Percentiles rank a stretch among this genome's conserved stretches.
Conservation (phyloP, 2,329 filamentous ascomycete species). For the Beauveria varroae region DNA sequence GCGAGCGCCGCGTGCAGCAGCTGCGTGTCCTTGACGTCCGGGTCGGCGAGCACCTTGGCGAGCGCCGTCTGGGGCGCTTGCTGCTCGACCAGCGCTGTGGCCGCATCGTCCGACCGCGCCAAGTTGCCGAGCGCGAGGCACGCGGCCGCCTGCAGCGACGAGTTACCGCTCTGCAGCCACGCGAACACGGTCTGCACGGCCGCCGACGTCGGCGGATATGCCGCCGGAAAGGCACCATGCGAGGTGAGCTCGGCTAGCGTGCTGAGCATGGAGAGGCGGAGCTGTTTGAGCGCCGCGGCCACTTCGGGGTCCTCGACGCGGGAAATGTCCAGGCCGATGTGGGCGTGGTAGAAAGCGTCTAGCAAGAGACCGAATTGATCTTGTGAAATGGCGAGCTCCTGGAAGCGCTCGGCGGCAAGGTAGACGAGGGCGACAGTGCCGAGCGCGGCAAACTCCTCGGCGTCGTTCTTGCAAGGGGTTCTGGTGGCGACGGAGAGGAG, state of each 20-base stretch:
- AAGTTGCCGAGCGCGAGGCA: conserved; percentile 57
- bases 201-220: conserved; percentile 34
- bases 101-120: conserved; percentile 49
- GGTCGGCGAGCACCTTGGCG: conserved; percentile 34
- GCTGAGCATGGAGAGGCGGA: conserved; percentile 44
- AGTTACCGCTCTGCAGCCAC: conserved; percentile 38
- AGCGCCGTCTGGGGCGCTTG: conserved; percentile 37
- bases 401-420: conserved; percentile 45
- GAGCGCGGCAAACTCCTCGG: conserved; percentile 47
- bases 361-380: conserved; percentile 37
- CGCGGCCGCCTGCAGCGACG: conserved; percentile 45
- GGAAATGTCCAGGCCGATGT: conserved; percentile 32
- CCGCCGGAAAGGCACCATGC: conserved; percentile 36
- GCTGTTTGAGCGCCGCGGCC: conserved; percentile 35
- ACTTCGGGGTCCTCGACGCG: conserved; percentile 39
- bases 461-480: conserved; percentile 33
- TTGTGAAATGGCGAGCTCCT: conserved; percentile 37
- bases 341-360: conserved; percentile 39
- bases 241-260: conserved; percentile 46
- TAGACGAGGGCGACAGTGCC: conserved; percentile 47
- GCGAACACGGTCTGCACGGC: conserved; percentile 34
- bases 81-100: conserved; percentile 39
- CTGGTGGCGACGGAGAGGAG: conserved; percentile 43
- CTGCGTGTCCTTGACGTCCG: conserved; percentile 36
- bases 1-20: conserved; percentile 50